A percentile compares a stretch with the other conserved stretches of the same genome.
Evolutionary conservation across 495 filamentous ascomycete species (phyloP).

Genomic region (Podospora australis): DNA sequence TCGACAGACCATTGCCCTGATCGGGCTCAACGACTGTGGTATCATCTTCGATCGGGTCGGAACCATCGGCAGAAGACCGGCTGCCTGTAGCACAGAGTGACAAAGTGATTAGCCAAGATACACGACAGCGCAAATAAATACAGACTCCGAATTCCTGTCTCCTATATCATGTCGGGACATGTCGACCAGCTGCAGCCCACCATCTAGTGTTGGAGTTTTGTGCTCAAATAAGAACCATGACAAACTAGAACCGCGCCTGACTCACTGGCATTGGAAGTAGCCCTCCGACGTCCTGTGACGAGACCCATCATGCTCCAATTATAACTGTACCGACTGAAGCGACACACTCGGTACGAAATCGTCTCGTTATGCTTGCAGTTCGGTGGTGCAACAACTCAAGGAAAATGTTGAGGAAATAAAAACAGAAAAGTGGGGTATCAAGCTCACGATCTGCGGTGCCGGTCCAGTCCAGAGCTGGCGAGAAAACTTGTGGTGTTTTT

Average conservation of each 20-base stretch:
- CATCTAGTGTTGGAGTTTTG: too few relatives aligned
- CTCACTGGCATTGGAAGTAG: conserved; percentile 35
- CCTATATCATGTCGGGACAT: conserved; percentile 15
- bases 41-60: conserved; percentile 58
- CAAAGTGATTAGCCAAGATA: conserved; percentile 12
- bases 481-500: too few relatives aligned
- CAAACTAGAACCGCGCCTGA: conserved; percentile 9
- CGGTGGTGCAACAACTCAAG: too few relatives aligned
- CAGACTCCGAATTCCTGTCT: conserved; percentile 20
- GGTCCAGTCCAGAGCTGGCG: too few relatives aligned
- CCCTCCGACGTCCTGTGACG: conserved; percentile 29
- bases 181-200: too few relatives aligned
- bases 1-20: conserved; percentile 60
- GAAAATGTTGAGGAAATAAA: conserved; percentile 4
- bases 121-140: background rate
- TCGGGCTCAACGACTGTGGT: conserved; percentile 66
- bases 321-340: too few relatives aligned
- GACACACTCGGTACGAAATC: too few relatives aligned
- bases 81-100: conserved; percentile 33
- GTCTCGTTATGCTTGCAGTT: too few relatives aligned
- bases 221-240: conserved; percentile 17
- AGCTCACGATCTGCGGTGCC: background rate
- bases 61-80: conserved; percentile 38
- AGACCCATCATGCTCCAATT: conserved; percentile 24
- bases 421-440: conserved; percentile 8